A percentile compares a stretch with the other conserved stretches of the same genome.
Evolutionary conservation across 2,329 filamentous ascomycete genomes (phyloP).

Genomic region (Ustulina deusta): DNA sequence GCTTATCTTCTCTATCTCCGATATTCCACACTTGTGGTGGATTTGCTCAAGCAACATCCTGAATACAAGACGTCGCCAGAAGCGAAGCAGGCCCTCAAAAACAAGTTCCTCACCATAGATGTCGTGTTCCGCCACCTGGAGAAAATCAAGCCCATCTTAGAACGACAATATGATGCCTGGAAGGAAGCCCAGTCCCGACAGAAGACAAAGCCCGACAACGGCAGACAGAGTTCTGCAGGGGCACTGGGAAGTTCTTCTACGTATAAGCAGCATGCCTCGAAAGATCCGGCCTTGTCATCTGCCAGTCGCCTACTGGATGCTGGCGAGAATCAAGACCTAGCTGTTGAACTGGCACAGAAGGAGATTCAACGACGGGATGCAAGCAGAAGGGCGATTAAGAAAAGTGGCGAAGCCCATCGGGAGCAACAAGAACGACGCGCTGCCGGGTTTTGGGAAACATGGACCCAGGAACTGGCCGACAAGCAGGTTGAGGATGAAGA

Average conservation of each 20-base stretch:
- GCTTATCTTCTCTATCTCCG: slow-evolving; percentile 93
- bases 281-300: slow-evolving; percentile 70
- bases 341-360: slow-evolving; percentile 78
- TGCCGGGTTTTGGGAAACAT: slow-evolving; percentile 59
- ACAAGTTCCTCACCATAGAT: slow-evolving; percentile 62
- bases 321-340: slow-evolving; percentile 77
- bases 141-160: slow-evolving; percentile 81
- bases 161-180: slow-evolving; percentile 77
- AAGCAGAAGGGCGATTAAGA: slow-evolving; percentile 66
- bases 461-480: slow-evolving; percentile 52
- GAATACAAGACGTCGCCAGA: slow-evolving; percentile 75
- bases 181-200: slow-evolving; percentile 63
- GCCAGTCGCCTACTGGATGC: slow-evolving; percentile 73
- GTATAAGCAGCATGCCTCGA: slow-evolving; percentile 63
- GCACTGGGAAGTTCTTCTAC: slow-evolving; percentile 47
- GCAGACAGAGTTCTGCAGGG: slow-evolving; percentile 32
- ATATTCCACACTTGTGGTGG: slow-evolving; percentile 85
- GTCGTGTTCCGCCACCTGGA: slow-evolving; percentile 79
- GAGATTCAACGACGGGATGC: slow-evolving; percentile 78
- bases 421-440: slow-evolving; percentile 67
- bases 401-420: slow-evolving; percentile 67
- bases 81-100: slow-evolving; percentile 71
- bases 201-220: slow-evolving; percentile 44
- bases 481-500: slow-evolving; percentile 55
- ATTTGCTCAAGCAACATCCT: slow-evolving; percentile 80